phyloP scores from a whole-genome alignment of 1,139 yeast genomes.

The Candida tetrigidarum region DNA sequence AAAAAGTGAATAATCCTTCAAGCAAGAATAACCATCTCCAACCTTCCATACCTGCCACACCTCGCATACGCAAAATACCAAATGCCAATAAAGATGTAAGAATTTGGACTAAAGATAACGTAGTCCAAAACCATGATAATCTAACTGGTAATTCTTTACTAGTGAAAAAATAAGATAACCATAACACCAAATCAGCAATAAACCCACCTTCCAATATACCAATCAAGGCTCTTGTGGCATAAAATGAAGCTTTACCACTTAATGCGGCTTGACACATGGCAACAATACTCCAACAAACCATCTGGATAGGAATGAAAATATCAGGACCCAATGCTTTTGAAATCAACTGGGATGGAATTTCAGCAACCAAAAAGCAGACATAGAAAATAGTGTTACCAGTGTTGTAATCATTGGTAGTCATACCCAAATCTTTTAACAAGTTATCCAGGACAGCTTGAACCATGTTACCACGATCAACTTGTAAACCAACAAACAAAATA shows the following conservation, averaged over 20 bases:
- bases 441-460: constrained; percentile 38
- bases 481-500: constrained; percentile 35
- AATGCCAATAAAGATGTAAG: constrained; percentile 41
- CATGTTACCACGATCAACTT: constrained; percentile 36
- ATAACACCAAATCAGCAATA: constrained; percentile 33
- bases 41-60: constrained; percentile 41
- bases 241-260: constrained; percentile 27
- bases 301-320: constrained; percentile 36
- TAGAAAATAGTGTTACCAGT: constrained; percentile 34
- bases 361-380: constrained; percentile 33
- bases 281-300: constrained; percentile 35
- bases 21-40: constrained; percentile 71
- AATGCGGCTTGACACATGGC: constrained; percentile 33
- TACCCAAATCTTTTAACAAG: constrained; percentile 29
- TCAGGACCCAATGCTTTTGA: constrained; percentile 39
- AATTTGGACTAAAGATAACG: constrained; percentile 28
- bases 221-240: constrained; percentile 30
- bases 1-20: constrained; percentile 62
- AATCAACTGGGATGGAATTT: constrained; percentile 37
- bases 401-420: constrained; percentile 36
- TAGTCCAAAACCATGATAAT: constrained; percentile 25
- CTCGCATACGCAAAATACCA: constrained; percentile 32
- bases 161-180: constrained; percentile 34
- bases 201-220: constrained; percentile 38
- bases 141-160: constrained; percentile 30